phyloP scores from a whole-genome alignment of 2,329 filamentous ascomycete species.

The Talaromyces sp. region DNA sequence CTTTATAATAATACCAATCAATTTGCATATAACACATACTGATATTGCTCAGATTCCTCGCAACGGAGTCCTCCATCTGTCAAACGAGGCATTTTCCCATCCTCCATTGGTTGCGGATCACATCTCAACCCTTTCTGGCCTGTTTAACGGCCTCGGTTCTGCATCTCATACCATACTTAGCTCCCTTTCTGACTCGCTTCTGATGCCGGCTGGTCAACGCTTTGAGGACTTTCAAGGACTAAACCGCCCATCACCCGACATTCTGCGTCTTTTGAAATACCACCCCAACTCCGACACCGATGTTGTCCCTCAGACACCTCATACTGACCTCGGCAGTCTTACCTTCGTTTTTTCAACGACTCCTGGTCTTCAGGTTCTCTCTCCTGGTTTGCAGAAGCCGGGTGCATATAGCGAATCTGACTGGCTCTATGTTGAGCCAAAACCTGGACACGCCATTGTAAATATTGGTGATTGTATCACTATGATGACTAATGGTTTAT shows the following conservation, averaged over 20 bases:
- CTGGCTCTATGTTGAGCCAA: slow-evolving; percentile 5
- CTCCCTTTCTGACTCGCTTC: slow-evolving; percentile 1
- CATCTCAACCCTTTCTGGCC: neutral
- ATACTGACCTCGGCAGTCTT: slow-evolving; percentile 3
- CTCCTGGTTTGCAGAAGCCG: slow-evolving; percentile 3
- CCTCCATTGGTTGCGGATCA: slow-evolving; percentile 2
- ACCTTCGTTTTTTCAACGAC: slow-evolving; percentile 16
- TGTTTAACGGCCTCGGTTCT: neutral
- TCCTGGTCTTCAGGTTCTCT: slow-evolving; percentile 22
- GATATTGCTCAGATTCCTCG: neutral
- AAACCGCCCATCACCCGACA: slow-evolving; percentile 4
- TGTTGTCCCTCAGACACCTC: neutral
- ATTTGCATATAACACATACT: neutral
- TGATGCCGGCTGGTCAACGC: slow-evolving; percentile 1
- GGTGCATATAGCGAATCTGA: slow-evolving; percentile 7
- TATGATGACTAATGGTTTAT: neutral
- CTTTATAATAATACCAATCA: neutral
- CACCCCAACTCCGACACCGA: neutral
- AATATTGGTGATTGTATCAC: slow-evolving; percentile 5
- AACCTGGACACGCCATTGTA: slow-evolving; percentile 6
- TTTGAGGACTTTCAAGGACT: slow-evolving; percentile 2
- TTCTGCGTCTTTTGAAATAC: neutral
- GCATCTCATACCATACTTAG: neutral
- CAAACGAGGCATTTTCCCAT: slow-evolving; percentile 6
- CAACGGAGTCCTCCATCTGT: neutral